Base-by-base conservation (phyloP, 768 basidiomycete genomes). In the Holtermanniella nyarrowii region DNA sequence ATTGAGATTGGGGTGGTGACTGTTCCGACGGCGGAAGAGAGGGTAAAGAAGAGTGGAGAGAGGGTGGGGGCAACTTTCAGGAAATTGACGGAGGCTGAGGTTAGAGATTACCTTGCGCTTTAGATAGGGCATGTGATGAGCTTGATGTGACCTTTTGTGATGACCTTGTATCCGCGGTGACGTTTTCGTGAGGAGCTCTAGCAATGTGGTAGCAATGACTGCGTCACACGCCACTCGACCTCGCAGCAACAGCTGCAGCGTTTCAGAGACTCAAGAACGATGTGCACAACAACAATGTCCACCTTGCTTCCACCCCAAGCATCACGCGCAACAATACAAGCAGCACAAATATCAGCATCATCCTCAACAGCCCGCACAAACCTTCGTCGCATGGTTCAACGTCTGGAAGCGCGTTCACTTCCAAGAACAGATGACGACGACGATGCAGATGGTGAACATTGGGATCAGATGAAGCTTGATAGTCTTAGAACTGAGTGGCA, bases 1-100 rank as follows among this genome's bases (percentile, higher is more conserved):
- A 95, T 99, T 66, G 95, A 99, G 75, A 88, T 99, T 47, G 95
- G 95, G 26, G 83, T 99, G 39, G 81, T 97, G 58, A 93, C 89
- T 46, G 85, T 91, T 14, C 88, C 89, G 5, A 85, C 84, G 12
- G 65, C 73, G 20, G 78, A 78, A 44, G 76, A 78, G 57, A 67
- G 78, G 52, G 82, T 83, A 52, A 76, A 83, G 31, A 83, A 84
- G 63, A 80, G 79, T 39, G 83, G 80, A 42, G 82, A 83, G 74
- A 76, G 83, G 59, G 82, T 82, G 42, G 80, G 78, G 70, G 85
- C 91, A 18, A 86, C 88, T 20, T 97, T 99, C 76, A 79, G 95
- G 70, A 96, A 95, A 74, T 74, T 99, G 65, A 83, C 82, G 20
- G 93, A 99, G 75, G 88, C 93, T 71, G 95, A 99, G 76, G 88